These are phyloP conservation scores for Leishmania major DNA, from an alignment of 208 protist genomes.

Conservation along the genomic window DNA sequence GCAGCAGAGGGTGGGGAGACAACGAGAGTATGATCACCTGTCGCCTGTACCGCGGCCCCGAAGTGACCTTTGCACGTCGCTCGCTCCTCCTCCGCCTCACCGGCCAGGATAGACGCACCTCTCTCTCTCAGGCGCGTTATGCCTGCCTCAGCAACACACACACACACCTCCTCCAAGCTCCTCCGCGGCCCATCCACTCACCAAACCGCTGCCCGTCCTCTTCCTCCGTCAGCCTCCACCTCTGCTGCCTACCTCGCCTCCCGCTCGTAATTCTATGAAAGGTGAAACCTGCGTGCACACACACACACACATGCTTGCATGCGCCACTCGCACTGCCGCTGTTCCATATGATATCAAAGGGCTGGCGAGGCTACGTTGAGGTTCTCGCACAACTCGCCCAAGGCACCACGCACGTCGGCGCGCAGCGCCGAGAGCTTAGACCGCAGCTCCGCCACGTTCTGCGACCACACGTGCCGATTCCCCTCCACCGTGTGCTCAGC, in stretches of 20 bases:
- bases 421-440: slow-evolving; percentile 54
- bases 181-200: background rate
- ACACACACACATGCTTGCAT: background rate
- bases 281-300: background rate
- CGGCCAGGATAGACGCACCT: background rate
- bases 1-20: background rate
- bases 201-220: background rate
- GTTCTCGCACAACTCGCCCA: slow-evolving; percentile 60
- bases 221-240: background rate
- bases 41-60: background rate
- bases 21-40: background rate
- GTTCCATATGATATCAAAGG: slow-evolving; percentile 21
- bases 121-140: background rate
- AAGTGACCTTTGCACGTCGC: background rate
- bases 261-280: background rate
- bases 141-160: background rate
- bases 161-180: background rate
- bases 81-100: background rate
- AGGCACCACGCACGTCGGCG: slow-evolving; percentile 63
- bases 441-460: slow-evolving; percentile 62
- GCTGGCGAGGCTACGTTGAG: slow-evolving; percentile 76
- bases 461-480: slow-evolving; percentile 45
- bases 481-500: slow-evolving; percentile 42
- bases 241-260: background rate
- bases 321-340: background rate